Evolutionary conservation across 73 alveolate species (phyloP).

Genomic region (Tetrahymena elliotti): DNA sequence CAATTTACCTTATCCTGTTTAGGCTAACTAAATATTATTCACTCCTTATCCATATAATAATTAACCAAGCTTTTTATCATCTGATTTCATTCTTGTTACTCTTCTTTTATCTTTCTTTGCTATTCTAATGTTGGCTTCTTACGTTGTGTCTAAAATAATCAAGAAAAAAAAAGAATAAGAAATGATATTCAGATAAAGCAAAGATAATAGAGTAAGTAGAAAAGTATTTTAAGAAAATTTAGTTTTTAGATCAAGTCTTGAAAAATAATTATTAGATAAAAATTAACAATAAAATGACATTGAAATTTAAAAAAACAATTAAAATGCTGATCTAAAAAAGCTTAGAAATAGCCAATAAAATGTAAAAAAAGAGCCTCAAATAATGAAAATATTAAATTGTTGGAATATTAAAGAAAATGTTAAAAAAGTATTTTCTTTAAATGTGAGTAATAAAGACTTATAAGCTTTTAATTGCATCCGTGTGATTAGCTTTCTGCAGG

Average conservation of each 20-base stretch:
- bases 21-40: background rate
- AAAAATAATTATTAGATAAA: background rate
- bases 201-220: background rate
- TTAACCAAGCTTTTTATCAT: background rate
- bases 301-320: background rate
- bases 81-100: background rate
- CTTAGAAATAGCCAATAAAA: background rate
- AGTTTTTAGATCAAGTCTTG: background rate
- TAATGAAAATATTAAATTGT: background rate
- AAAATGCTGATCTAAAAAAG: background rate
- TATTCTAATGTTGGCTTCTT: background rate
- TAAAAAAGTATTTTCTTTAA: background rate
- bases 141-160: background rate
- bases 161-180: background rate
- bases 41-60: background rate
- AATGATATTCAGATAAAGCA: too few relatives aligned
- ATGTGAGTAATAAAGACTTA: background rate
- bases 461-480: constrained; percentile 8
- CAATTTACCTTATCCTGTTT: background rate
- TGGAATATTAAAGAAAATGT: constrained; percentile 5
- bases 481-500: constrained; percentile 2
- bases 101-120: background rate
- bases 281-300: background rate
- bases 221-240: background rate
- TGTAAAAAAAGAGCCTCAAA: background rate